Conservation (phyloP, 129 eudicot species). For the Helichrysum umbraculigerum region DNA sequence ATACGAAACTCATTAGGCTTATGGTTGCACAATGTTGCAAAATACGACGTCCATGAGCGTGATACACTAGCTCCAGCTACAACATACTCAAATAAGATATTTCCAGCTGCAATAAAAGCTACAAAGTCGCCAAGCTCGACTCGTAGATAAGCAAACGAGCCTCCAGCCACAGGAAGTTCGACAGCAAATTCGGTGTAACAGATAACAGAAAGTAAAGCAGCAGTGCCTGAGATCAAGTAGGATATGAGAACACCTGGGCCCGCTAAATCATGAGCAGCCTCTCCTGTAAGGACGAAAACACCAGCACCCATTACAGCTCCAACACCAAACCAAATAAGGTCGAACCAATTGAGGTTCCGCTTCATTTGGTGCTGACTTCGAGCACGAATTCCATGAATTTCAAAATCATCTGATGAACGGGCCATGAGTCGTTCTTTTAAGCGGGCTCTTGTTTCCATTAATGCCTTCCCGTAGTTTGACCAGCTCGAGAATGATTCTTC, state of each 20-base stretch:
- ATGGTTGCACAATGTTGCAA: conserved; percentile 66
- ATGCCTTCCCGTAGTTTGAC: conserved; percentile 54
- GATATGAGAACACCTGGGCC: conserved; percentile 75
- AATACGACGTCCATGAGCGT: conserved; percentile 78
- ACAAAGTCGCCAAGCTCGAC: conserved; percentile 85
- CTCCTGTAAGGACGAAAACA: conserved; percentile 75
- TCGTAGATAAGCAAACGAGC: conserved; percentile 74
- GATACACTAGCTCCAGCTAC: conserved; percentile 70
- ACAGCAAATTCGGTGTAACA: conserved; percentile 80
- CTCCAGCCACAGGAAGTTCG: conserved; percentile 86
- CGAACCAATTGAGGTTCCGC: conserved; percentile 63
- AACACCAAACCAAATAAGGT: conserved; percentile 74
- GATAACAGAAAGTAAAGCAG: conserved; percentile 74
- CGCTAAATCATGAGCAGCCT: conserved; percentile 52
- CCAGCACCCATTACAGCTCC: conserved; percentile 88
- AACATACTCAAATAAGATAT: conserved; percentile 66
- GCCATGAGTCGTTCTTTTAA: conserved; percentile 53
- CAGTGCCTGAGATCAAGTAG: conserved; percentile 57
- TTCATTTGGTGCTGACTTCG: conserved; percentile 68
- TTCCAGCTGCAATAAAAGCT: conserved; percentile 78
- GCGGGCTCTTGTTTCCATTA: conserved; percentile 45
- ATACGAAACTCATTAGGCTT: conserved; percentile 56
- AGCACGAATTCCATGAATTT: conserved; percentile 50
- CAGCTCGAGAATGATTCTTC: conserved; percentile 81
- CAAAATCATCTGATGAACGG: conserved; percentile 54